Evolutionary conservation across 352 stramenopile species (phyloP), one percentile per base, ranked within the genome.

Genomic region (Phytophthora nicotianae): DNA sequence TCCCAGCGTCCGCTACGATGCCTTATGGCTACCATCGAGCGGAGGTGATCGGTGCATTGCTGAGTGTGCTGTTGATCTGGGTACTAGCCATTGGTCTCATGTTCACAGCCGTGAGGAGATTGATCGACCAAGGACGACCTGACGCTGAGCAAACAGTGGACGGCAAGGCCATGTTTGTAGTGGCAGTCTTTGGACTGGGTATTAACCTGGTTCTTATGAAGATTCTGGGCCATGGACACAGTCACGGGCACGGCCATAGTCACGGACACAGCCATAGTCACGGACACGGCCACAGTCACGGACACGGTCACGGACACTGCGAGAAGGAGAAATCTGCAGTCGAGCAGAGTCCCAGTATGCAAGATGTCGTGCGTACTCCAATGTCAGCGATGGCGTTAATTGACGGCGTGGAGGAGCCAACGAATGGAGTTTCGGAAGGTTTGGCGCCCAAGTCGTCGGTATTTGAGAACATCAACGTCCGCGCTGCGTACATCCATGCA

Each of bases 401-500:
- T 57, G 79, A 90, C 48, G 52, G 29, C 10, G 64, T 77, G 32
- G 68, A 77, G 13, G 68, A 73, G 26, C 41, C 64, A 8, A 35
- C 33, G 3, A 21, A 46, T 5, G 16, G 23, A 19, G 52, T 29
- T 17, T 62, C 55, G 21, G 50, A 61, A 8, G 42, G 21, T 8
- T 14, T 63, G 38, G n/a, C 49, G 14, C 27, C 72, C 5, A 55
- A 65, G 38, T 61, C 60, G 29, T 73, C 77, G 2, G 70, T 74
- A 35, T 84, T 87, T 58, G 75, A 91, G 55, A 98, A 98, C 68
- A 89, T 99, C 41, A 99, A 98, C 61, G 83, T 99, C n/a, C 82
- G 91, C n/a, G 96, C 97, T 17, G 97, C 97, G 4, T 98, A 99
- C 74, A 90, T 99, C 57, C 97, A 99, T 74, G 97, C 97, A 2